These are phyloP conservation scores for Dendrobium catenatum DNA, from an alignment of 106 monocot species.

Conservation along the genomic window DNA sequence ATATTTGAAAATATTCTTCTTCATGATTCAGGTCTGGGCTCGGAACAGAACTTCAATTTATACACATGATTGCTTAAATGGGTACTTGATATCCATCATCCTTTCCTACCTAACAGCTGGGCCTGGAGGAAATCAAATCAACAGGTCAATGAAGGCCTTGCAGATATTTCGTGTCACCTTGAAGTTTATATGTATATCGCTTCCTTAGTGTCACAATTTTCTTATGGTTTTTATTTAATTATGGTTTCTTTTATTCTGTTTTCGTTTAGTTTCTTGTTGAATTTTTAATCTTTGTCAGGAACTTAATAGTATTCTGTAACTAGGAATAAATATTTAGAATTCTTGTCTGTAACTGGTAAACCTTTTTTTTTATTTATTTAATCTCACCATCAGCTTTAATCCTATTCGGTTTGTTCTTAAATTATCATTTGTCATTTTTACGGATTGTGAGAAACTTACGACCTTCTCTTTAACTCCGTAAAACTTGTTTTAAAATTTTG, in stretches of 20 bases:
- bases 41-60: constrained; percentile 78
- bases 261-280: neutral
- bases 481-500: neutral
- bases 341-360: neutral
- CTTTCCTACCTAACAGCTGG: constrained; percentile 50
- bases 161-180: constrained; percentile 82
- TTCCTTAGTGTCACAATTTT: neutral
- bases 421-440: constrained; percentile 2
- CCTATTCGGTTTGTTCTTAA: neutral
- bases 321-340: neutral
- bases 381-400: neutral
- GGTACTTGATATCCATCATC: constrained; percentile 70
- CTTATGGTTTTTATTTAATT: neutral
- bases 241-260: neutral
- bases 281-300: neutral
- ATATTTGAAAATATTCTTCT: neutral
- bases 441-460: neutral
- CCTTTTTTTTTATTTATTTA: neutral
- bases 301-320: neutral
- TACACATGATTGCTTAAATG: constrained; percentile 80
- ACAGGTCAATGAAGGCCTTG: constrained; percentile 59
- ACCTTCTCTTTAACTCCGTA: neutral
- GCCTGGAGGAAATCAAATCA: constrained; percentile 52
- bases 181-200: constrained; percentile 59
- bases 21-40: constrained; percentile 70